Base-by-base conservation (phyloP, 2,329 filamentous ascomycete genomes). In the Penicillium sp. region DNA sequence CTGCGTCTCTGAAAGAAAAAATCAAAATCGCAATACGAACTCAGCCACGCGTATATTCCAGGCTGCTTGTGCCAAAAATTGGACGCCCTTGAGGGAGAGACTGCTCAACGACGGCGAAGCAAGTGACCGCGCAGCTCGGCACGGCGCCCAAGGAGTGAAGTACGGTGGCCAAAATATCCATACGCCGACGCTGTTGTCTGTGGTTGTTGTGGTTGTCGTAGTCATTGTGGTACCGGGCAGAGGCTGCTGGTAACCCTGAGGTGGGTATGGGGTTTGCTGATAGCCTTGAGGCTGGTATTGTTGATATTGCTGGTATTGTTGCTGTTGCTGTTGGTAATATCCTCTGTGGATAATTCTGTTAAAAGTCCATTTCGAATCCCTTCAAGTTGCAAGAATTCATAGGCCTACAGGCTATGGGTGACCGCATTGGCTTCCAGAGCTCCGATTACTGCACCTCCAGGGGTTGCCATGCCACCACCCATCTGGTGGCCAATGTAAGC, bases 401-500 rank as follows among this genome's bases (percentile, higher is more conserved):
- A 15, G 9, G 58, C 61, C 62, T 52, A 65, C 63, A 58, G 20
- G 22, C 54, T 45, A n/a, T 65, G 53, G 4, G 51, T 60, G 5
- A 54, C 60, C 47, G 62, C 51, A 18, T 63, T 65, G 50, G 53
- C 53, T 22, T 59, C 63, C 44, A 64, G 53, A 12, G 61, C 63
- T 35, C 63, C 63, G 8, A 64, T 7, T 27, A 56, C 55, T 22
- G 63, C 63, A 52, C 59, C 63, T 22, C 59, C 63, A 2, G 60
- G 56, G 31, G 56, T 61, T 14, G 59, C 59, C 1, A 58, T 11
- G 9, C 59, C 60, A 20, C 59, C 60, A 15, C 56, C 46, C 33
- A 64, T 18, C 49, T 65, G 62, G n/a, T 64, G 54, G 23, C 63
- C 61, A 41, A 57, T 35, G 23, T 57, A 64, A 11, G 57, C 60